A percentile compares a stretch with the other conserved stretches of the same genome.
phyloP scores from a whole-genome alignment of 164 flowering plant genomes.

The Protea cynaroides region DNA sequence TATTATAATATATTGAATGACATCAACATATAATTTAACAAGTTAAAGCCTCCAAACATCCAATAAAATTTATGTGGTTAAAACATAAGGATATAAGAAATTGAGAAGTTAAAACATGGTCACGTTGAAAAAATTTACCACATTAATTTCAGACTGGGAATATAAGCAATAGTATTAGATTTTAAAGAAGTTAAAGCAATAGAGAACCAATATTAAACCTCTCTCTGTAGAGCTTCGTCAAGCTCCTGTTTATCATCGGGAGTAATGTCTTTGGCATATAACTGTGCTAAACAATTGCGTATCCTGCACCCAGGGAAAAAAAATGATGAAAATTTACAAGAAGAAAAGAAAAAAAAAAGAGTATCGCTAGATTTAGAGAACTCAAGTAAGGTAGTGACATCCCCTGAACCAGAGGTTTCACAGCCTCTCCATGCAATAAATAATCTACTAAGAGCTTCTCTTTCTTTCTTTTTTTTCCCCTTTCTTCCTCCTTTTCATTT shows the following conservation, averaged over 20 bases:
- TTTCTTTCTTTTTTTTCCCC: not conserved
- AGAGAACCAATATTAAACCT: conserved; percentile 39
- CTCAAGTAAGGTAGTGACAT: not conserved
- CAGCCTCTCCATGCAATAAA: not conserved
- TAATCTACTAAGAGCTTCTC: not conserved
- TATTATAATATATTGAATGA: too few relatives aligned
- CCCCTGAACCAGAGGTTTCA: not conserved
- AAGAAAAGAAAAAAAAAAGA: not conserved
- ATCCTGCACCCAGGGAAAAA: conserved; percentile 46
- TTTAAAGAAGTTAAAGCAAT: not conserved
- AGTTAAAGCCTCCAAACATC: too few relatives aligned
- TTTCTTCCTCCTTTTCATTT: not conserved
- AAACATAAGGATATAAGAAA: not conserved
- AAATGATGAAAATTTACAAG: not conserved
- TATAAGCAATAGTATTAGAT: not conserved
- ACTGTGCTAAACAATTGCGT: conserved; percentile 73
- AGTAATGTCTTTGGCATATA: conserved; percentile 93
- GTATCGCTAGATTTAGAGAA: too few relatives aligned
- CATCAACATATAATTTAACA: too few relatives aligned
- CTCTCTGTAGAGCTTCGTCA: conserved; percentile 96
- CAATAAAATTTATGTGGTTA: too few relatives aligned
- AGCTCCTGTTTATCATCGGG: conserved; percentile 99
- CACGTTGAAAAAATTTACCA: not conserved
- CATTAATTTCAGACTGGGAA: not conserved
- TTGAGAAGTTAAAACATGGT: not conserved